A percentile compares a stretch with the other conserved stretches of the same genome.
phyloP scores from a whole-genome alignment of 106 monocot species.

The Apostasia ramifera region DNA sequence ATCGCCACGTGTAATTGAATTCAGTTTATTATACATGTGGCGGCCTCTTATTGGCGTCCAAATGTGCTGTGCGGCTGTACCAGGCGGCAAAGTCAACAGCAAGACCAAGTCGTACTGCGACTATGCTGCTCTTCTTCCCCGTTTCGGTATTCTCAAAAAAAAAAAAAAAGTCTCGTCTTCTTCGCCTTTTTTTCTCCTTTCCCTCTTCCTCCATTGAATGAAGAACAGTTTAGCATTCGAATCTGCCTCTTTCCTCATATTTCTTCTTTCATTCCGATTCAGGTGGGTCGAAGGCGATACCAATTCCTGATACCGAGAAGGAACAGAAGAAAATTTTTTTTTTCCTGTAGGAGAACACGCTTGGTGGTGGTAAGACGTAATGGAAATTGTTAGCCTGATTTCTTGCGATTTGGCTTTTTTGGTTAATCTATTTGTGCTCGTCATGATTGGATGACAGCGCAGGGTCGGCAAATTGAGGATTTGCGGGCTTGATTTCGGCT shows the following conservation, averaged over 20 bases:
- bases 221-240: no score
- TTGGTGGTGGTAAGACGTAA: not conserved
- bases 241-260: not conserved
- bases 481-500: not conserved
- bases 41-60: no score
- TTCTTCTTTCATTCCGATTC: not conserved
- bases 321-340: not conserved
- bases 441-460: not conserved
- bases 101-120: no score
- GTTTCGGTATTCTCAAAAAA: no score
- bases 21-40: no score
- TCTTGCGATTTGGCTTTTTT: not conserved
- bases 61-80: no score
- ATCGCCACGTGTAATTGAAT: no score
- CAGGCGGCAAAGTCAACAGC: no score
- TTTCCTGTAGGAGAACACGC: not conserved
- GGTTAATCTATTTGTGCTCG: not conserved
- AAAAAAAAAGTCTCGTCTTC: no score
- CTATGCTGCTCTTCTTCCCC: no score
- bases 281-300: not conserved
- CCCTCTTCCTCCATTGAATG: no score
- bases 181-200: no score
- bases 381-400: not conserved
- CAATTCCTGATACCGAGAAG: not conserved
- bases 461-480: not conserved